Percentiles rank a stretch among this genome's conserved stretches.
Evolutionary conservation across 768 basidiomycete species (phyloP).

Genomic region (Auricularia auricula-judae): DNA sequence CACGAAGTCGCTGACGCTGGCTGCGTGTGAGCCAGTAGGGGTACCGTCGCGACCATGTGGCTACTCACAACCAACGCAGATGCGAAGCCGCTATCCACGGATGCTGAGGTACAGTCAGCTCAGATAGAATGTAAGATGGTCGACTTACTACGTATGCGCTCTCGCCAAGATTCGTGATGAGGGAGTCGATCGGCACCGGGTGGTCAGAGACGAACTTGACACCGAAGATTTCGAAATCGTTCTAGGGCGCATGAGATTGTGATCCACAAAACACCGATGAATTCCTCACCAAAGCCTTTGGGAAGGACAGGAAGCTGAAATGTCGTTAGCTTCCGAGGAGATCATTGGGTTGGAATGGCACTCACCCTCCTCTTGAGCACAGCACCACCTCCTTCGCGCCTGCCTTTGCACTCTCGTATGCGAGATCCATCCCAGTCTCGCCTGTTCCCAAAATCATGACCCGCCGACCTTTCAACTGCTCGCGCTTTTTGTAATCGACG

Average conservation of each 20-base stretch:
- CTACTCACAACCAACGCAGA: constrained; percentile 44
- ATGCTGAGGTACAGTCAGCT: constrained; percentile 24
- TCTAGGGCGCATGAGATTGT: constrained; percentile 16
- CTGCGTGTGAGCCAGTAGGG: not conserved
- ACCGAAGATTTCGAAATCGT: constrained; percentile 47
- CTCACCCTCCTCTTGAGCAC: constrained; percentile 39
- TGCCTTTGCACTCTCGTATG: constrained; percentile 37
- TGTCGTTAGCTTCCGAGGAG: not conserved
- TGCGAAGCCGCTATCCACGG: constrained; percentile 47
- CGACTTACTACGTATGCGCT: constrained; percentile 37
- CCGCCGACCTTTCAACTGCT: constrained; percentile 31
- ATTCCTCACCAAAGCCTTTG: constrained; percentile 36
- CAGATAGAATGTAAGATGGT: not conserved
- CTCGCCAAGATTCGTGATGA: constrained; percentile 51
- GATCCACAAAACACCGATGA: not conserved
- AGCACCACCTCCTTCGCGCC: constrained; percentile 41
- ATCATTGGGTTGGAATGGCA: not conserved
- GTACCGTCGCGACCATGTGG: not conserved
- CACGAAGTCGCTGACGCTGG: constrained; percentile 34
- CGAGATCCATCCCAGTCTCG: constrained; percentile 55
- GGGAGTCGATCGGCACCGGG: constrained; percentile 32
- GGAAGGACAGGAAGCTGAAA: constrained; percentile 43
- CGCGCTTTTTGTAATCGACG: constrained; percentile 35
- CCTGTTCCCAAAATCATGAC: constrained; percentile 50
- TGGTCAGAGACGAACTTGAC: constrained; percentile 29